Base-by-base conservation (phyloP, 257 asterid genomes). In the Przewalskia tangutica region DNA sequence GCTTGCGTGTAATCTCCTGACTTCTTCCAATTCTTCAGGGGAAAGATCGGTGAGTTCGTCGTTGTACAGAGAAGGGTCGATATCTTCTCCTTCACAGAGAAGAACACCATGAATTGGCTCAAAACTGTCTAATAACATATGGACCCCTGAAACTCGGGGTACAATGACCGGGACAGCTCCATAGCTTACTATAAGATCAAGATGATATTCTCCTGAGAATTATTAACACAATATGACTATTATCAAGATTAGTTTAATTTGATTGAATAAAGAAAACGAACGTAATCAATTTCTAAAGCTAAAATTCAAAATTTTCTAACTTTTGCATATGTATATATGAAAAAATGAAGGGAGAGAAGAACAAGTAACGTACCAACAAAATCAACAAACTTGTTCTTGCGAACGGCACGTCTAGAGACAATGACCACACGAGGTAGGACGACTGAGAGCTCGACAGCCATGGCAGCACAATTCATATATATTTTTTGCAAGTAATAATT, bases 331-430 rank as follows among this genome's bases (percentile, higher is more conserved):
- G 1, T 64, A 7, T 14, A 6, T 6, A 1, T 1, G 36, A 62
- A 4, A 11, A 23, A 46, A 46, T n/a, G 42, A 18, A 44, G 27
- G 62, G 50, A 78, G n/a, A 32, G 60, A 5, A 7, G 18, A 54
- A 8, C 1, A 4, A 32, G n/a, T 10, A 17, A 11, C 86, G 17
- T 77, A 90, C 94, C 94, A 12, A 90, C 94, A 68, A 90, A 90
- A 83, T 90, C 91, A n/a, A 90, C 94, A 76, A 90, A 90, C 82
- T 90, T 90, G 91, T 89, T 89, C 84, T 90, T 90, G 79, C 94
- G 94, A 83, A 90, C 90, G 79, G 84, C 83, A 53, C 94, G 89
- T 82, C 94, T 81, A n/a, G 94, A 90, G 20, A 90, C 94, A 81
- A 90, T 88, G 81, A 90, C 90, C 20, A 90, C 94, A 4, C 94